These are phyloP conservation scores for Groenewaldozyma tartarivorans DNA, from an alignment of 805 yeast genomes.

Conservation along the genomic window DNA sequence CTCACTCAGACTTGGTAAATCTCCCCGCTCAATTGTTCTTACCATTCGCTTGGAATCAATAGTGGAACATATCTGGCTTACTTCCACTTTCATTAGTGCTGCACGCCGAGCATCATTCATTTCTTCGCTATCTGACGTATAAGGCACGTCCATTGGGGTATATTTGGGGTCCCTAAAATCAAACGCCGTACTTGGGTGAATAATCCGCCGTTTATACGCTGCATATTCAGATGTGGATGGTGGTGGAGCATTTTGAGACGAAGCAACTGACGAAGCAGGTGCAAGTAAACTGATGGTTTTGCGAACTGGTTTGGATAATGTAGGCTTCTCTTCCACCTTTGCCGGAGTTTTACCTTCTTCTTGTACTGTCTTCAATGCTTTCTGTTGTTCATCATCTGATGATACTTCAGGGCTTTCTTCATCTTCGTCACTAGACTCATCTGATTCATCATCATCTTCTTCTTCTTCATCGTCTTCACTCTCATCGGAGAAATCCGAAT, in stretches of 20 bases:
- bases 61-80: constrained; percentile 48
- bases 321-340: too few relatives aligned
- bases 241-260: constrained; percentile 16
- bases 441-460: constrained; percentile 40
- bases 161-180: constrained; percentile 21
- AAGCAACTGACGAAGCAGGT: too few relatives aligned
- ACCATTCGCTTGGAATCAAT: constrained; percentile 48
- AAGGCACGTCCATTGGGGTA: constrained; percentile 37
- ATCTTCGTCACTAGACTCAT: constrained; percentile 16
- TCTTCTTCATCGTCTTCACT: constrained; percentile 29
- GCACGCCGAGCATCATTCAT: constrained; percentile 54
- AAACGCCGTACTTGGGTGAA: constrained; percentile 45
- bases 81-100: constrained; percentile 39
- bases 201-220: constrained; percentile 47
- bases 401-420: neutral
- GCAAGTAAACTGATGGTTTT: too few relatives aligned
- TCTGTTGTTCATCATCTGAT: too few relatives aligned
- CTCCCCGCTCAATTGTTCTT: constrained; percentile 62
- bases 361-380: too few relatives aligned
- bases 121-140: constrained; percentile 60
- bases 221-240: constrained; percentile 43
- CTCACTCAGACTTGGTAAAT: constrained; percentile 40
- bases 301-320: too few relatives aligned
- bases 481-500: too few relatives aligned
- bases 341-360: too few relatives aligned